These are phyloP conservation scores for Lipomyces kockii DNA, from an alignment of 805 yeast species.

Conservation along the genomic window DNA sequence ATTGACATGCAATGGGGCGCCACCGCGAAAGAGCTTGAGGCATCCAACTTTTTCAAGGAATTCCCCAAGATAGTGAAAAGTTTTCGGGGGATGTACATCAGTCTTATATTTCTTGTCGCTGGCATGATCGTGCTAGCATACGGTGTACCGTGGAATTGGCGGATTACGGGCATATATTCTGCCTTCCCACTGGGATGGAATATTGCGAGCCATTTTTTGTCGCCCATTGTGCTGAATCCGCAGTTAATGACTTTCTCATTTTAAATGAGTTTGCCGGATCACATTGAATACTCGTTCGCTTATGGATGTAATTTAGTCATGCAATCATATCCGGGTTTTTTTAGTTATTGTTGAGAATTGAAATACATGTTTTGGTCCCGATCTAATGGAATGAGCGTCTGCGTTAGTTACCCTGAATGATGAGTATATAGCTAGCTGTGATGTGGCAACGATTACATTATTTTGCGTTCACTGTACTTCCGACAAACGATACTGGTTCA, in stretches of 20 bases:
- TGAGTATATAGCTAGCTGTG: no score
- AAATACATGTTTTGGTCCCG: no score
- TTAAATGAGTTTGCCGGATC: background rate
- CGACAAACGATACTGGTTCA: no score
- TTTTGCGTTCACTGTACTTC: no score
- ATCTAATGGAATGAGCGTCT: no score
- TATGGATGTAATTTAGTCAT: no score
- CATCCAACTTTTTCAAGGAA: constrained; percentile 19
- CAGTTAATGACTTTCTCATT: constrained; percentile 24
- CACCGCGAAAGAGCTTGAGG: constrained; percentile 21
- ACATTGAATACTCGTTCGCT: no score
- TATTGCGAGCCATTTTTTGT: constrained; percentile 11
- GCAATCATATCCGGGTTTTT: no score
- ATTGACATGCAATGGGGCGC: constrained; percentile 23
- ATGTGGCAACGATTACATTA: no score
- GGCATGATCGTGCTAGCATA: constrained; percentile 14
- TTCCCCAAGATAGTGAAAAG: constrained; percentile 11
- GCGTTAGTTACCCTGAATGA: no score
- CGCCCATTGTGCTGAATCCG: constrained; percentile 25
- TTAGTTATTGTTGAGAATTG: no score
- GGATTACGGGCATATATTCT: constrained; percentile 11
- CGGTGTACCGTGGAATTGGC: constrained; percentile 14
- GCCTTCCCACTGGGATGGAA: constrained; percentile 13
- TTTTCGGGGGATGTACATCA: constrained; percentile 14
- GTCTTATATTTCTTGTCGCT: background rate